Evolutionary conservation across 2,329 filamentous ascomycete genomes (phyloP).

Genomic region (Cyphellophora attinorum): DNA sequence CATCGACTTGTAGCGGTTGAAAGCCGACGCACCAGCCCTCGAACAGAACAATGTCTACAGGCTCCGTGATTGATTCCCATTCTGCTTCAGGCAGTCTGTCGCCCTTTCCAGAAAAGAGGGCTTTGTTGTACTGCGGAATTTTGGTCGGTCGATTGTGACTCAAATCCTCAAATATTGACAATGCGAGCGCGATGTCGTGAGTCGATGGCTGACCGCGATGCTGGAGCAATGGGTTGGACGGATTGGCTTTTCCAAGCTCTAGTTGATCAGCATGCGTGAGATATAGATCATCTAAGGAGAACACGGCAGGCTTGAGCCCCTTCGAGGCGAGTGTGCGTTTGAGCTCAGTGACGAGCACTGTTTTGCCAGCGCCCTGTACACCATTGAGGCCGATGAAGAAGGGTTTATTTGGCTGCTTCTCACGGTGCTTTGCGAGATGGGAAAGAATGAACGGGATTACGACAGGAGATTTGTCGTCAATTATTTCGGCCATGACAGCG

Average conservation of each 20-base stretch:
- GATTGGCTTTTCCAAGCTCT: constrained; percentile 53
- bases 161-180: constrained; percentile 53
- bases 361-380: constrained; percentile 87
- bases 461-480: constrained; percentile 69
- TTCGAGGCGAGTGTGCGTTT: constrained; percentile 51
- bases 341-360: constrained; percentile 67
- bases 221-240: constrained; percentile 65
- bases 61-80: constrained; percentile 48
- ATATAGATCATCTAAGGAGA: constrained; percentile 87
- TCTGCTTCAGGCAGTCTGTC: constrained; percentile 56
- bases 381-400: constrained; percentile 86
- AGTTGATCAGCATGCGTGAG: constrained; percentile 61
- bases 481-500: constrained; percentile 40
- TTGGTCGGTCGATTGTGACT: constrained; percentile 40
- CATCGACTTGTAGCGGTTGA: constrained; percentile 49
- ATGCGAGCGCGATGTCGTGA: constrained; percentile 63
- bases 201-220: constrained; percentile 76
- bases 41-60: constrained; percentile 60
- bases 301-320: constrained; percentile 56
- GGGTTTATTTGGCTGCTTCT: constrained; percentile 25
- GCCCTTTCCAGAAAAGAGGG: constrained; percentile 63
- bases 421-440: constrained; percentile 44
- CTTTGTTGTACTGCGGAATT: constrained; percentile 78
- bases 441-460: constrained; percentile 69
- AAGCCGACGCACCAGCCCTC: constrained; percentile 93